phyloP scores from a whole-genome alignment of 352 stramenopile species.

The Globisporangium megalacanthum region DNA sequence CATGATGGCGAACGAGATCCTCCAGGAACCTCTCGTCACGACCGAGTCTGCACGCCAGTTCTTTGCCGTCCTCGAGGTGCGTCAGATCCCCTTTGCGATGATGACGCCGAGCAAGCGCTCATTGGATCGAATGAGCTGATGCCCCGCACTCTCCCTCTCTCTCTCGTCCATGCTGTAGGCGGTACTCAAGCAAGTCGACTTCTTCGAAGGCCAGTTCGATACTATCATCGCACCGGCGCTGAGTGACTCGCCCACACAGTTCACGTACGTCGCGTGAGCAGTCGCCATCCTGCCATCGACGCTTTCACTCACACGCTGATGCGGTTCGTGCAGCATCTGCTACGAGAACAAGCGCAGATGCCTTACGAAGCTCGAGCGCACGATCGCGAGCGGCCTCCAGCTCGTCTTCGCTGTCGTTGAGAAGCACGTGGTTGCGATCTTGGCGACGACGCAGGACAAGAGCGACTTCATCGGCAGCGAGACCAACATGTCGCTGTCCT shows the following conservation, averaged over 20 bases:
- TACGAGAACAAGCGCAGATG: conserved; percentile 71
- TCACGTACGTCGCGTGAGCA: conserved; percentile 36
- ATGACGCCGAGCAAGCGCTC: too few species aligned
- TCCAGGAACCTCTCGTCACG: conserved; percentile 61
- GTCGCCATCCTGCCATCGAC: too few species aligned
- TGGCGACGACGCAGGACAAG: conserved; percentile 62
- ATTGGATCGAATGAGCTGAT: background rate
- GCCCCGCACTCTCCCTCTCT: background rate
- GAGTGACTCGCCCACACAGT: conserved; percentile 52
- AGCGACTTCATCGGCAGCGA: conserved; percentile 70
- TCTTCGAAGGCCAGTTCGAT: conserved; percentile 62
- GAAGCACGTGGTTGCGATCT: conserved; percentile 43
- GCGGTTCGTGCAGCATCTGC: conserved; percentile 44
- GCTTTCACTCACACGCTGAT: background rate
- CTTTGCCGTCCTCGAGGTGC: conserved; percentile 61
- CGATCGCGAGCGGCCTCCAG: conserved; percentile 39
- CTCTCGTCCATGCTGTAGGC: conserved; percentile 22
- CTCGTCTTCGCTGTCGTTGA: conserved; percentile 59
- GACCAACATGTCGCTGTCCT: conserved; percentile 66
- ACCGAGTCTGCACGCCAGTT: conserved; percentile 58
- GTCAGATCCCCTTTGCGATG: background rate
- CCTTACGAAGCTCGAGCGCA: conserved; percentile 54
- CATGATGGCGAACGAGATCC: conserved; percentile 42
- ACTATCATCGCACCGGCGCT: conserved; percentile 28
- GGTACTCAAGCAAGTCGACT: conserved; percentile 51